These are phyloP conservation scores for Diaporthe sp. DNA, from an alignment of 2,329 filamentous ascomycete genomes.

Conservation along the genomic window DNA sequence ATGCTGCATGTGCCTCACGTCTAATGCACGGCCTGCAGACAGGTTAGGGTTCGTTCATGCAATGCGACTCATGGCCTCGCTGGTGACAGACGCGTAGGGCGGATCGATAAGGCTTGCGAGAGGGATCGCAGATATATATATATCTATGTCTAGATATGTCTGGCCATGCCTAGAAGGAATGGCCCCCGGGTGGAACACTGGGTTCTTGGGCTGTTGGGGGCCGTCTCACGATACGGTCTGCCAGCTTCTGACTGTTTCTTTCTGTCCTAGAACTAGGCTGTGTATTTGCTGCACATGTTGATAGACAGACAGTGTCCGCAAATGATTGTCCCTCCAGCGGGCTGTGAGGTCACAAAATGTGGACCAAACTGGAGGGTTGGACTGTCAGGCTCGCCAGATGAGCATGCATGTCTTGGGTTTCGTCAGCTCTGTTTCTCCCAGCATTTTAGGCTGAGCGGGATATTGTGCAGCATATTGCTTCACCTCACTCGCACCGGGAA, in stretches of 20 bases:
- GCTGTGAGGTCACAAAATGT: not conserved
- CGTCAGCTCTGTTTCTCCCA: slow-evolving; percentile 33
- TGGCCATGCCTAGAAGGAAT: not conserved
- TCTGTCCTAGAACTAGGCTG: not conserved
- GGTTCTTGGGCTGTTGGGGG: not conserved
- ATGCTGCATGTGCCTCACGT: slow-evolving; percentile 1
- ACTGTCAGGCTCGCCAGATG: not conserved
- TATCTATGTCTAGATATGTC: not conserved
- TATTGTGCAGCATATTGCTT: slow-evolving; percentile 18
- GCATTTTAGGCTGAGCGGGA: slow-evolving; percentile 29
- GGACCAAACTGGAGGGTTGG: not conserved
- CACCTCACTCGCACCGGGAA: not conserved
- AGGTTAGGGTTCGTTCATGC: slow-evolving; percentile 8
- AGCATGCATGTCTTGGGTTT: slow-evolving; percentile 30
- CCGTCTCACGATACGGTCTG: slow-evolving; percentile 15
- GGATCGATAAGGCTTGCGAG: not conserved
- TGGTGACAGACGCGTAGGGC: not conserved
- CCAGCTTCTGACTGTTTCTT: not conserved
- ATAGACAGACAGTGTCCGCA: not conserved
- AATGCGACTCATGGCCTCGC: not conserved
- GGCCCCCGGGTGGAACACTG: slow-evolving; percentile 33
- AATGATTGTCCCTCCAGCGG: slow-evolving; percentile 9
- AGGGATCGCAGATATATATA: not conserved
- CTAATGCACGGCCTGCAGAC: slow-evolving; percentile 3
- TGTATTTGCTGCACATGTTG: not conserved